These are phyloP conservation scores for Puccinia novopanici DNA, from an alignment of 1,284 basidiomycete species.

Conservation along the genomic window DNA sequence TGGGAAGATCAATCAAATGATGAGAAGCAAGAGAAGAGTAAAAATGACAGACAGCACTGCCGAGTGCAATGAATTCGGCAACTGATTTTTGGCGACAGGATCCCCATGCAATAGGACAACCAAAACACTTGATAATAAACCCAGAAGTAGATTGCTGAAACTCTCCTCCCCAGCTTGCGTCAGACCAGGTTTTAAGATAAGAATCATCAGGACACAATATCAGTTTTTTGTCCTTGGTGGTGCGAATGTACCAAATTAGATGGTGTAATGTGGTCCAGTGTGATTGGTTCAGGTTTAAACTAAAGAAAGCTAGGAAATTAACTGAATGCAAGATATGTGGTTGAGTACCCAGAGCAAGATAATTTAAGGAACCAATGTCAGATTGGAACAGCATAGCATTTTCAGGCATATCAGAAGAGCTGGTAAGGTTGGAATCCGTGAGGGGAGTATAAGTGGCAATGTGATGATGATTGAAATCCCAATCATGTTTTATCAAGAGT, in stretches of 20 bases:
- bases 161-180: too few species aligned
- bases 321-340: not conserved
- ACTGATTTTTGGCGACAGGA: not conserved
- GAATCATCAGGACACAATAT: not conserved
- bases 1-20: too few species aligned
- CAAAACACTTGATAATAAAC: not conserved
- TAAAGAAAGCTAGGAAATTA: not conserved
- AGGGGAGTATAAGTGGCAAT: not conserved
- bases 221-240: not conserved
- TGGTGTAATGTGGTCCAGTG: not conserved
- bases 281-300: not conserved
- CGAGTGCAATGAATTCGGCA: too few species aligned
- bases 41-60: too few species aligned
- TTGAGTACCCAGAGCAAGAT: not conserved
- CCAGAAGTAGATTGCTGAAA: slow-evolving; percentile 12
- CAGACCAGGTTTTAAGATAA: not conserved
- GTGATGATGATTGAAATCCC: not conserved
- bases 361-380: slow-evolving; percentile 7
- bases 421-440: not conserved
- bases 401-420: not conserved
- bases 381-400: not conserved
- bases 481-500: not conserved
- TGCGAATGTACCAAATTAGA: not conserved
- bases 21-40: too few species aligned
- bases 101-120: slow-evolving; percentile 12